Evolutionary conservation across 441 rosid species (phyloP).

Genomic region (Omphalea diandra): DNA sequence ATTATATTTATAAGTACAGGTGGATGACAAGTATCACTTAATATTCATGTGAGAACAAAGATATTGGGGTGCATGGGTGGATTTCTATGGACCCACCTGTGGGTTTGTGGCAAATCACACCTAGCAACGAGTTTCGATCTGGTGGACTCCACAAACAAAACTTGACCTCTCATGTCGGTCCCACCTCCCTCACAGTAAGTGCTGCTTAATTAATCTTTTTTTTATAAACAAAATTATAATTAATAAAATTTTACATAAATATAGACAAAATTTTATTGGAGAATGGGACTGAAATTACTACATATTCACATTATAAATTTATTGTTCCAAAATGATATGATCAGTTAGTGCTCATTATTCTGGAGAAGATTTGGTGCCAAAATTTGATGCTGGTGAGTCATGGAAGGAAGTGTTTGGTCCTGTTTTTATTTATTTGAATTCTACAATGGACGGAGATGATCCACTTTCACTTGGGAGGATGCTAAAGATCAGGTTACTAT

Average conservation of each 20-base stretch:
- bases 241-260: too few species aligned
- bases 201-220: too few species aligned
- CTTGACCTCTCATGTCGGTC: slow-evolving; percentile 86
- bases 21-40: slow-evolving; percentile 89
- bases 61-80: slow-evolving; percentile 77
- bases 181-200: slow-evolving; percentile 65
- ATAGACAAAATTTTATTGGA: too few species aligned
- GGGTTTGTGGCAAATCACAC: slow-evolving; percentile 85
- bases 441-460: slow-evolving; percentile 35
- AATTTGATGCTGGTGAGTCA: slow-evolving; percentile 46
- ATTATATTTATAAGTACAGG: too few species aligned
- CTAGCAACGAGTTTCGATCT: slow-evolving; percentile 71
- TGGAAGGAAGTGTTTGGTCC: slow-evolving; percentile 95
- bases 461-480: slow-evolving; percentile 64
- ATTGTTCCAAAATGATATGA: too few species aligned
- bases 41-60: slow-evolving; percentile 74
- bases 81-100: slow-evolving; percentile 44
- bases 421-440: slow-evolving; percentile 60
- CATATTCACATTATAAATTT: too few species aligned
- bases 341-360: slow-evolving; percentile 73
- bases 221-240: too few species aligned
- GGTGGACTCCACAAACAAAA: slow-evolving; percentile 83
- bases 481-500: slow-evolving; percentile 68
- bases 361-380: slow-evolving; percentile 71
- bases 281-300: too few species aligned